Percentiles rank a stretch among this genome's conserved stretches.
Conservation (phyloP, 2,329 filamentous ascomycete species). For the Alternaria ethzedia region DNA sequence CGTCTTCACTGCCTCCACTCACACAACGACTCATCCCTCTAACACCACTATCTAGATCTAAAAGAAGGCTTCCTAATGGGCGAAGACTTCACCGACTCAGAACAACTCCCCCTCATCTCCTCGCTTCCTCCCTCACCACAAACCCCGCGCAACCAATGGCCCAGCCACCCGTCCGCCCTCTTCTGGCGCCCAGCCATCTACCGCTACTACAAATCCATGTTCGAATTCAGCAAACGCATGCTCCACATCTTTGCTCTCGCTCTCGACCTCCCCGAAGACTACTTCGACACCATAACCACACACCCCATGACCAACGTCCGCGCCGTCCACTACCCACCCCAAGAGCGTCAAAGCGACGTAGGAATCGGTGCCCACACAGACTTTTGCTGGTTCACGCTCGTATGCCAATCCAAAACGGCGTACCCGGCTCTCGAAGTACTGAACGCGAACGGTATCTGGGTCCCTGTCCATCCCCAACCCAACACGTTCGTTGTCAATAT, state of each 20-base stretch:
- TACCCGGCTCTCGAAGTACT: slow-evolving; percentile 49
- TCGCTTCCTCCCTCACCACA: slow-evolving; percentile 17
- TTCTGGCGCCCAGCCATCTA: slow-evolving; percentile 42
- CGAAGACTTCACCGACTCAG: slow-evolving; percentile 43
- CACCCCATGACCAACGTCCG: slow-evolving; percentile 53
- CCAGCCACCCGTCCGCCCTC: slow-evolving; percentile 30
- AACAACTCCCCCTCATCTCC: slow-evolving; percentile 34
- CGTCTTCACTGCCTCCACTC: not conserved
- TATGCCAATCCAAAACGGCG: slow-evolving; percentile 37
- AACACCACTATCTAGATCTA: slow-evolving; percentile 26
- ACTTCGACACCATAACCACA: slow-evolving; percentile 48
- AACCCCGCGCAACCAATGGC: slow-evolving; percentile 41
- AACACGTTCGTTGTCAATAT: slow-evolving; percentile 52
- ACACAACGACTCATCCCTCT: not conserved
- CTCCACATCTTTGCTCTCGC: slow-evolving; percentile 48
- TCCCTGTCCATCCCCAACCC: slow-evolving; percentile 46
- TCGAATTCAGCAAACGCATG: slow-evolving; percentile 40
- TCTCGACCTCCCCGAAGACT: slow-evolving; percentile 48
- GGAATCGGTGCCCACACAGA: slow-evolving; percentile 53
- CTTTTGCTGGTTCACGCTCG: slow-evolving; percentile 53
- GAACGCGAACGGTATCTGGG: slow-evolving; percentile 51
- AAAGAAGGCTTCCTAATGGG: slow-evolving; percentile 47
- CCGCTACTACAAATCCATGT: slow-evolving; percentile 41
- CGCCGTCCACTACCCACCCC: slow-evolving; percentile 51
- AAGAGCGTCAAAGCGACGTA: slow-evolving; percentile 37